A percentile compares a stretch with the other conserved stretches of the same genome.
phyloP scores from a whole-genome alignment of 108 stramenopile genomes.

The Schizochytrium sp. region DNA sequence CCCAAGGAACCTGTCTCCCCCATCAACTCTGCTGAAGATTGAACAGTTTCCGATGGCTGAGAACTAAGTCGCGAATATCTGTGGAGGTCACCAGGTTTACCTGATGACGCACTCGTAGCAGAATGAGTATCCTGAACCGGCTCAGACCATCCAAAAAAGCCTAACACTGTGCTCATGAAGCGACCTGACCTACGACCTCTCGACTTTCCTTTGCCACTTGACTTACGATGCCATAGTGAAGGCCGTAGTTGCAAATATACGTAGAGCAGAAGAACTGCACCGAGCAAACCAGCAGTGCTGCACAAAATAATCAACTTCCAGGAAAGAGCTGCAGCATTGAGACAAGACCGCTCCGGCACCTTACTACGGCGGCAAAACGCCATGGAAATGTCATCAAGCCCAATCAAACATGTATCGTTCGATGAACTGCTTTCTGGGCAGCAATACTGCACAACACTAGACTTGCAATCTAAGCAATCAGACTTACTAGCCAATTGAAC shows the following conservation, averaged over 20 bases:
- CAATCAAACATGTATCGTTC: not conserved
- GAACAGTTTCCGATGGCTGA: no score
- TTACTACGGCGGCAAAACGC: not conserved
- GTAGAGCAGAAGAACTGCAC: constrained; percentile 2
- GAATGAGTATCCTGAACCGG: not conserved
- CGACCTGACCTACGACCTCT: not conserved
- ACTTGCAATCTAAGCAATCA: constrained; percentile 17
- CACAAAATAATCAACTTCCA: constrained; percentile 9
- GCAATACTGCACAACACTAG: constrained; percentile 17
- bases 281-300: not conserved
- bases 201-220: not conserved
- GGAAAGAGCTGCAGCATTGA: not conserved
- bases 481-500: not conserved
- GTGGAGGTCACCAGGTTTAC: no score
- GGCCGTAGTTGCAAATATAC: constrained; percentile 35
- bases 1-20: no score
- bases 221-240: constrained; percentile 10
- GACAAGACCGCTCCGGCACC: not conserved
- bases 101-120: no score
- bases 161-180: not conserved
- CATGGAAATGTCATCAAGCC: constrained; percentile 19
- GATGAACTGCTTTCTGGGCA: not conserved
- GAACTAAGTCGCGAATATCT: no score
- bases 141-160: constrained; percentile 11
- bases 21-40: no score